Percentiles rank a stretch among this genome's conserved stretches.
These are phyloP conservation scores for Pharnaceum exiguum DNA, from an alignment of 148 eudicot genomes.

Conservation along the genomic window DNA sequence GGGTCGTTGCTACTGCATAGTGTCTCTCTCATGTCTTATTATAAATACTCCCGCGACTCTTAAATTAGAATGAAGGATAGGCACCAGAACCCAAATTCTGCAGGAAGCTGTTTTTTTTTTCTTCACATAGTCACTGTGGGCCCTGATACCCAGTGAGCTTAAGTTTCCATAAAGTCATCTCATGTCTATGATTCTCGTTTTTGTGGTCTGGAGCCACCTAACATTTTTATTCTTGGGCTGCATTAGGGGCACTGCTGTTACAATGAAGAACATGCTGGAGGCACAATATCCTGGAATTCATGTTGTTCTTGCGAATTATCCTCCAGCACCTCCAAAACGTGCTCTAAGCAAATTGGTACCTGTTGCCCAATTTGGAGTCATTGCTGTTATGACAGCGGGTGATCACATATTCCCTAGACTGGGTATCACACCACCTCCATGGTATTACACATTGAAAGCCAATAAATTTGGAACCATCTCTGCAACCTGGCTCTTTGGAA, in stretches of 20 bases:
- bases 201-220: not conserved
- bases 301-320: conserved; percentile 78
- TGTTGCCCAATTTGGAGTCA: conserved; percentile 67
- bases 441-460: conserved; percentile 76
- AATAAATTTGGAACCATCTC: conserved; percentile 96
- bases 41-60: too few relatives aligned
- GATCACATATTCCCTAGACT: conserved; percentile 92
- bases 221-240: conserved; percentile 6
- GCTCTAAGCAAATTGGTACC: conserved; percentile 74
- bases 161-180: not conserved
- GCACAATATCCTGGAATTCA: conserved; percentile 69
- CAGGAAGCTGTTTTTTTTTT: not conserved
- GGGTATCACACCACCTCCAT: conserved; percentile 88
- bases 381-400: conserved; percentile 71
- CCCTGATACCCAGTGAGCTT: too few relatives aligned
- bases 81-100: not conserved
- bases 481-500: conserved; percentile 88
- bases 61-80: too few relatives aligned
- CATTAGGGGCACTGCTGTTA: conserved; percentile 72
- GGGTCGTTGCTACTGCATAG: too few relatives aligned
- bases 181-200: not conserved
- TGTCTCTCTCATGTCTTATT: too few relatives aligned
- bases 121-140: too few relatives aligned
- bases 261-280: conserved; percentile 97
- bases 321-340: conserved; percentile 91